Base-by-base conservation (phyloP, 345 rosid species). In the Microcos paniculata region DNA sequence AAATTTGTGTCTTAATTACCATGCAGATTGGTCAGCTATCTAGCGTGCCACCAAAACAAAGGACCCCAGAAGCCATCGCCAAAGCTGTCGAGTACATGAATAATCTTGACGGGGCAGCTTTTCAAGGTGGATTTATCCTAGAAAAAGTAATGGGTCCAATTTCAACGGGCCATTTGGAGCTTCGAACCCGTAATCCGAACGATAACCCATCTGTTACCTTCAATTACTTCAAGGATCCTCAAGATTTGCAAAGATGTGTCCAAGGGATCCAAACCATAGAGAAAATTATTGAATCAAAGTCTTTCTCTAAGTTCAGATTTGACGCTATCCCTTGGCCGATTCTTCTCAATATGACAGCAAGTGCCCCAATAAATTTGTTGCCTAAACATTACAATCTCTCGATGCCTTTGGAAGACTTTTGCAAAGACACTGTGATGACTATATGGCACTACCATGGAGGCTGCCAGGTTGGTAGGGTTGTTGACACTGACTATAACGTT, bases 361-460 rank as follows among this genome's bases (percentile, higher is more conserved):
- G 82, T 75, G 67, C 82, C 21, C 98, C 96, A 0, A 70, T 95
- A 51, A 95, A 95, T 76, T 73, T 90, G 74, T 75, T 89, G 78
- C 98, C 97, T 0, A 90, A 66, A 70, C 96, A 89, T 28, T 71
- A 59, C 15, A 87, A 85, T 26, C 40, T 88, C 0, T 58, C 94
- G 35, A 81, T 83, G 18, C 86, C 94, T 4, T 26, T 93, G 66
- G 98, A 91, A 66, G 91, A 83, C 62, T 95, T 81, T 67, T 93
- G 98, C 78, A 86, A 70, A 46, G 92, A 89, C 81, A 90, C 97
- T 4, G 97, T 91, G 76, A 90, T 90, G 89, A 95, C 99, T 11
- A 90, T 93, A 57, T 95, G 98, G 97, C 99, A 91, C 76, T 93
- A 91, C 73, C 97, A 93, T 74, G 98, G 98, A 35, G 99, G 99